Base-by-base conservation (phyloP, 2,329 filamentous ascomycete species). In the Tolypocladium pustulatum region DNA sequence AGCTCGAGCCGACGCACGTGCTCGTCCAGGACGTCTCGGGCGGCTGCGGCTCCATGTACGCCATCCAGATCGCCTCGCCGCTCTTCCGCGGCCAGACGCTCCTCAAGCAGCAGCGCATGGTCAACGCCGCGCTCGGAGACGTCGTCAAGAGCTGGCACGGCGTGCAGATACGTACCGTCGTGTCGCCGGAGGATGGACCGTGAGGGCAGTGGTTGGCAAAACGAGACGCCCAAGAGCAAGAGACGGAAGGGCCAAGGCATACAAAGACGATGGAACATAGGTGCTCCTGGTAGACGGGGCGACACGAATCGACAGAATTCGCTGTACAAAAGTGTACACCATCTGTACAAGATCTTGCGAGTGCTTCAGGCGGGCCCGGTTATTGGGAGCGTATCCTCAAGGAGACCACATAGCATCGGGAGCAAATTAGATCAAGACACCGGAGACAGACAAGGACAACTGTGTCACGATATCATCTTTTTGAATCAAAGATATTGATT, bases 41-140 rank as follows among this genome's bases (percentile, higher is more conserved):
- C 60, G 90, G 90, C 36, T 95, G 90, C 74, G 90, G 90, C 12
- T 89, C 86, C 68, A 94, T 94, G 90, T 94, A 94, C 75, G 87
- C 85, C 58, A 87, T 95, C 64, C 87, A 92, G 66, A 85, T 94
- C 63, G 81, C 85, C 54, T 89, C 87, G 9, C 79, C 84, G 54
- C 81, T 78, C 66, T 95, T 95, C 73, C 79, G 80, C 57, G 90
- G 89, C 54, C 71, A 85, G 65, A 81, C 78, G 55, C 85, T 92
- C 71, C 81, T 95, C 61, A 90, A 90, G 78, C 90, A 94, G 76
- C 90, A 94, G 74, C 80, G 89, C 61, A 79, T 93, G 74, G 90
- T 95, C 56, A 93, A 93, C 68, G 76, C 83, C 25, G 81, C 87
- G 22, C 76, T 95, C 36, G 85, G 83, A 4, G 88, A 92, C 57